phyloP scores from a whole-genome alignment of 441 rosid species.

The Adansonia grandidieri region DNA sequence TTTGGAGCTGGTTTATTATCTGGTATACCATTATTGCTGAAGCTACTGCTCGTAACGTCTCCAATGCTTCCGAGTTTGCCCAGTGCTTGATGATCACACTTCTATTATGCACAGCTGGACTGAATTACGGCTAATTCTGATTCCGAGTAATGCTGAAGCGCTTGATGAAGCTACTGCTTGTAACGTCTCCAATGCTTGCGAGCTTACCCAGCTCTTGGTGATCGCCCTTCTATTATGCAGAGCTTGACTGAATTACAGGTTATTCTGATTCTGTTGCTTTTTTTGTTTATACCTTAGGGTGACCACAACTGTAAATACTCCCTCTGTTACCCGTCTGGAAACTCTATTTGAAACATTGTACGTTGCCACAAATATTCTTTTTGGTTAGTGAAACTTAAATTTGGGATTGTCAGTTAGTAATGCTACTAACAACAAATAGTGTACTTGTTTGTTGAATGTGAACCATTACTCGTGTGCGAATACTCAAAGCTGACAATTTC shows the following conservation, averaged over 20 bases:
- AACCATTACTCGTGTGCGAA: not conserved
- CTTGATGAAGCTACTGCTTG: not conserved
- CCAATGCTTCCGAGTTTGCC: not conserved
- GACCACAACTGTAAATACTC: not conserved
- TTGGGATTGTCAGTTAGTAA: conserved; percentile 2
- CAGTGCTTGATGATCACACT: not conserved
- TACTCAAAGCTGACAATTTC: not conserved
- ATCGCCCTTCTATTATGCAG: not conserved
- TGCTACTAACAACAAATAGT: not conserved
- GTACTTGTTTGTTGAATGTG: not conserved
- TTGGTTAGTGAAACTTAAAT: not conserved
- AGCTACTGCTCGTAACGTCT: not conserved
- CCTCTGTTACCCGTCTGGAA: not conserved
- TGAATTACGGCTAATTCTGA: not conserved
- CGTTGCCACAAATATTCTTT: not conserved
- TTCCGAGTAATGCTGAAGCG: not conserved
- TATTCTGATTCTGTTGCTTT: not conserved
- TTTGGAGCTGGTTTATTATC: not conserved
- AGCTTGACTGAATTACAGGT: not conserved
- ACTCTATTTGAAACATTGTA: not conserved
- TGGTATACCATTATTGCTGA: not conserved
- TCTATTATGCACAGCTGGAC: not conserved
- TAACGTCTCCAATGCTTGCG: not conserved
- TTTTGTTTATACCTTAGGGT: not conserved
- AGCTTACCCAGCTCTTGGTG: not conserved